Base-by-base conservation (phyloP, 1,284 basidiomycete genomes). In the Papiliotrema laurentii region DNA sequence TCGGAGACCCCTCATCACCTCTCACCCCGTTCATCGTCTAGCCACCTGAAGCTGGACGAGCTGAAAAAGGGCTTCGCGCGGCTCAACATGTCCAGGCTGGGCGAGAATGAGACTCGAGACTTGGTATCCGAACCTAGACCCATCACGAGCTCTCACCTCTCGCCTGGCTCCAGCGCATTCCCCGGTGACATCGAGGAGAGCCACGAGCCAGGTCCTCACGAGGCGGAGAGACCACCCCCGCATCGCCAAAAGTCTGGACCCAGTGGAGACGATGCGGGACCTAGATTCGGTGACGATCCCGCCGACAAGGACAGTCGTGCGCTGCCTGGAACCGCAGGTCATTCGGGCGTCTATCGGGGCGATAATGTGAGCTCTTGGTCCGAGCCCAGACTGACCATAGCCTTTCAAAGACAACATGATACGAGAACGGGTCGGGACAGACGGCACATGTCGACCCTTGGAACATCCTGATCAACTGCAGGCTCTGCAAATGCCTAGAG, bases 351-450 rank as follows among this genome's bases (percentile, higher is more conserved):
- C 1, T 89, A 89, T 59, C 62, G 65, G 5, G 74, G 75, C 21
- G 74, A 75, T 14, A 64, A 78, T 50, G 83, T 83, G 55, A 64
- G 79, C 18, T 19, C 19, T 47, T 30, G 11, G 21, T 5, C 18
- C 11, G 5, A 6, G 21, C 5, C 19, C 1, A 14, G 28, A 41
- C 51, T 58, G 35, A 54, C 26, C 41, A 2, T 42, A 69, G 59
- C 66, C 72, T 1, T 73, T 69, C 53, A 61, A 64, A 46, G 74
- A 77, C 49, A 74, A 78, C 46, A 86, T 87, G 81, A 88, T 97
- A 53, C 81, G 93, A 28, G 92, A 97, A 71, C 82, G 94, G 11
- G 83, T 97, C 19, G 83, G 85, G 18, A 83, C 85, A 4, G 77
- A 79, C 21, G 94, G 94, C 6, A 72, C 82, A 6, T 78, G 89